Conservation (phyloP, 345 rosid genomes). For the Aegle marmelos region DNA sequence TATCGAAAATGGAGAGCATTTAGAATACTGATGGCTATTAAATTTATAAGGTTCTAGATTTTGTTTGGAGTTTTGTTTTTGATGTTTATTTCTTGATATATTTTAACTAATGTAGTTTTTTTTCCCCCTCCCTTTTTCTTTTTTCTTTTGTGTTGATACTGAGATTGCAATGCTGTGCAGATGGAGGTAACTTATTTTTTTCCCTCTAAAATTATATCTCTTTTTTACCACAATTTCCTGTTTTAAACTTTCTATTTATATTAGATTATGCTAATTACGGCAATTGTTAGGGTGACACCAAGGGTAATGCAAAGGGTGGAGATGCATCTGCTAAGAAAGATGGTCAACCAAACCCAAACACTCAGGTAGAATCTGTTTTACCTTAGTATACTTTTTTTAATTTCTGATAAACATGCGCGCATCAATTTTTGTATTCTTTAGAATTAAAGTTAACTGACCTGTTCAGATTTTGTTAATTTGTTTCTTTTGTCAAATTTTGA, state of each 20-base stretch:
- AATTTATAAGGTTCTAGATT: background rate
- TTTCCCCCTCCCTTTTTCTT: background rate
- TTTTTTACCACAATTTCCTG: background rate
- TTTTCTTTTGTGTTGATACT: background rate
- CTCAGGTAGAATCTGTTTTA: conserved; percentile 42
- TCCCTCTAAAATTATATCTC: conserved; percentile 5
- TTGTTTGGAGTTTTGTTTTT: background rate
- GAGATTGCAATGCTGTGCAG: conserved; percentile 38
- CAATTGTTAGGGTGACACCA: conserved; percentile 69
- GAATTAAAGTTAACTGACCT: background rate
- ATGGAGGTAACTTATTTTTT: conserved; percentile 66
- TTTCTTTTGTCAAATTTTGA: conserved; percentile 19
- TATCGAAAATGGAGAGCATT: background rate
- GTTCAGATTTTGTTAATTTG: background rate
- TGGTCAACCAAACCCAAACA: conserved; percentile 43
- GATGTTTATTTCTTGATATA: background rate
- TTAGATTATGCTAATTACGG: conserved; percentile 5
- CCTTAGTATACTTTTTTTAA: background rate
- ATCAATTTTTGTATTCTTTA: background rate
- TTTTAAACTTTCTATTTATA: background rate
- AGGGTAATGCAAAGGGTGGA: conserved; percentile 70
- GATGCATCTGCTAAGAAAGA: conserved; percentile 62
- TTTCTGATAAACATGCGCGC: background rate
- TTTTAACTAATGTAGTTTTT: conserved; percentile 12
- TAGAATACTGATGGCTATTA: background rate